Conservation (phyloP, 441 rosid genomes). For the Syzygium malaccense region DNA sequence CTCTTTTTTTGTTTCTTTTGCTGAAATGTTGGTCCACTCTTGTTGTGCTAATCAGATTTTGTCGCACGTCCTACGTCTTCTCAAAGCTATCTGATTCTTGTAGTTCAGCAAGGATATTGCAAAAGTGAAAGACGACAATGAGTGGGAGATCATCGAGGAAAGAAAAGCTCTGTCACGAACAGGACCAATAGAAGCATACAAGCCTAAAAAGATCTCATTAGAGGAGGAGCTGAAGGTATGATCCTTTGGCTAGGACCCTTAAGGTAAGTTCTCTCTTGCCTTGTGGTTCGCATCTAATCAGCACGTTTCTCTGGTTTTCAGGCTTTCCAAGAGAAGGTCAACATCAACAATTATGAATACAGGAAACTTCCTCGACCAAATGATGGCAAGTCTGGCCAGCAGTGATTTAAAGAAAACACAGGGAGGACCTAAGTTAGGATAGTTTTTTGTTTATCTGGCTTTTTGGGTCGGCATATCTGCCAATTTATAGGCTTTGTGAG, state of each 20-base stretch:
- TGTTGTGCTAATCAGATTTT: background rate
- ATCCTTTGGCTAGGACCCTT: background rate
- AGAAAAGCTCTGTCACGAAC: conserved; percentile 70
- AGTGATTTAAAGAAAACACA: background rate
- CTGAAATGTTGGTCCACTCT: background rate
- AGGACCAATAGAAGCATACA: conserved; percentile 67
- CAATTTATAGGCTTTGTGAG: background rate
- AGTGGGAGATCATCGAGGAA: conserved; percentile 85
- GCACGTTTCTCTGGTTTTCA: conserved; percentile 11
- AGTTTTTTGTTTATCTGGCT: background rate
- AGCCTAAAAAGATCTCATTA: conserved; percentile 64
- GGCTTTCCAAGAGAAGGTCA: conserved; percentile 75
- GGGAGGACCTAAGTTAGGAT: background rate
- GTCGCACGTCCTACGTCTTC: background rate
- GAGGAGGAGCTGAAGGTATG: conserved; percentile 84
- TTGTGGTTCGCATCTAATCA: background rate
- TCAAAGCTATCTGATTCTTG: conserved; percentile 11
- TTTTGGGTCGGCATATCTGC: background rate
- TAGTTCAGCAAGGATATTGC: conserved; percentile 80
- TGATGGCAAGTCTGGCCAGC: conserved; percentile 39
- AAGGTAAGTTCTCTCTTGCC: background rate
- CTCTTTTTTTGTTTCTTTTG: background rate
- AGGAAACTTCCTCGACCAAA: conserved; percentile 68
- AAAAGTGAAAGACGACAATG: conserved; percentile 77
- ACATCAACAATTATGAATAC: conserved; percentile 69